phyloP scores from a whole-genome alignment of 2,329 filamentous ascomycete species.

The Ascocoryne sarcoides region DNA sequence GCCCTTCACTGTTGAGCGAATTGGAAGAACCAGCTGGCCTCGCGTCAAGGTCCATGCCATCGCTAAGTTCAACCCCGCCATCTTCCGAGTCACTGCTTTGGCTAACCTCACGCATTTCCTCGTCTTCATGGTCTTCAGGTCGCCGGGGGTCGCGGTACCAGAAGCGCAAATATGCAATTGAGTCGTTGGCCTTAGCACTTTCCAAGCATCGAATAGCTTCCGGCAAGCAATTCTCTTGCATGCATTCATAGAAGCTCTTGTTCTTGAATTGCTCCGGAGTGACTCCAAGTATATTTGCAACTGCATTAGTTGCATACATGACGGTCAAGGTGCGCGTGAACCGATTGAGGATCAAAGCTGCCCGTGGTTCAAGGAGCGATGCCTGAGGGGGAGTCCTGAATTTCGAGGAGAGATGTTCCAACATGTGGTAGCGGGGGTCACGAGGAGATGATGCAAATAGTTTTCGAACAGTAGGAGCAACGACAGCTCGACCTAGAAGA shows the following conservation, averaged over 20 bases:
- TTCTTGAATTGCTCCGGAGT: slow-evolving; percentile 59
- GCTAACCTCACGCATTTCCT: slow-evolving; percentile 33
- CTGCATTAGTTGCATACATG: slow-evolving; percentile 77
- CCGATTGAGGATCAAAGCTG: slow-evolving; percentile 76
- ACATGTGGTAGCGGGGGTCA: slow-evolving; percentile 83
- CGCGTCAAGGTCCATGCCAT: slow-evolving; percentile 32
- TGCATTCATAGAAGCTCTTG: slow-evolving; percentile 81
- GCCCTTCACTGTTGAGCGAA: too few species aligned
- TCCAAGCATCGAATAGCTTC: slow-evolving; percentile 74
- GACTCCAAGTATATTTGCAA: slow-evolving; percentile 68
- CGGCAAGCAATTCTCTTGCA: slow-evolving; percentile 65
- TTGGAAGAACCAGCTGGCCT: too few species aligned
- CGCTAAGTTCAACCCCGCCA: slow-evolving; percentile 38
- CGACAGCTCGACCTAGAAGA: slow-evolving; percentile 63
- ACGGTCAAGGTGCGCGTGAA: slow-evolving; percentile 76
- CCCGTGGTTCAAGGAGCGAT: slow-evolving; percentile 66
- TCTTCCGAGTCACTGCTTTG: slow-evolving; percentile 35
- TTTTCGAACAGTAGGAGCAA: slow-evolving; percentile 69
- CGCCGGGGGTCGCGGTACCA: slow-evolving; percentile 69
- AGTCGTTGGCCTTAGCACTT: slow-evolving; percentile 82
- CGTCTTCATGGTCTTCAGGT: slow-evolving; percentile 39
- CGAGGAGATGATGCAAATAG: slow-evolving; percentile 73
- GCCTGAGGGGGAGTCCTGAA: slow-evolving; percentile 54
- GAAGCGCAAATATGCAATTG: slow-evolving; percentile 82
- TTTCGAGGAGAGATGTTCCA: slow-evolving; percentile 75